phyloP scores from a whole-genome alignment of 1,284 basidiomycete species.

The Cronartium quercuum region DNA sequence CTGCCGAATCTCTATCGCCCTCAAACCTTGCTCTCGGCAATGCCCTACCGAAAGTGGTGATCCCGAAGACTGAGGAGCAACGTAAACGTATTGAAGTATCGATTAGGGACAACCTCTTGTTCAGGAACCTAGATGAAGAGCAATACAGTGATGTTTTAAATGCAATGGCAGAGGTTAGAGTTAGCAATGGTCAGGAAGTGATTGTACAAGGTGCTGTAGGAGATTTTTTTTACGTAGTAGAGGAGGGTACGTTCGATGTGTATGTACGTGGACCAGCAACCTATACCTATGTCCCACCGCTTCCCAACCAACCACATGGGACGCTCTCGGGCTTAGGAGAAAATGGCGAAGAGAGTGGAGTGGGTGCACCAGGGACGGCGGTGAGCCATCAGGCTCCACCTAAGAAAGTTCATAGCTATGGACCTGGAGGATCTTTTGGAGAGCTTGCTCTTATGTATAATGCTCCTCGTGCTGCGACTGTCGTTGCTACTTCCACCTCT shows the following conservation, averaged over 20 bases:
- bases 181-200: slow-evolving; percentile 69
- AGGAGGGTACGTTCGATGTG: slow-evolving; percentile 78
- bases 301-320: slow-evolving; percentile 45
- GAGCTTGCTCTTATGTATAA: slow-evolving; percentile 98
- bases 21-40: slow-evolving; percentile 54
- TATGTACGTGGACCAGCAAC: slow-evolving; percentile 59
- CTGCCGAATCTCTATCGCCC: slow-evolving; percentile 90
- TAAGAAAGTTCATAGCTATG: slow-evolving; percentile 76
- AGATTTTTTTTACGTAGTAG: slow-evolving; percentile 96
- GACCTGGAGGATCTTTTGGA: slow-evolving; percentile 81
- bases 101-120: slow-evolving; percentile 84
- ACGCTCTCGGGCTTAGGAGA: slow-evolving; percentile 32
- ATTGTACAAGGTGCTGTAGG: slow-evolving; percentile 95
- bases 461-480: slow-evolving; percentile 88
- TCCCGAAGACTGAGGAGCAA: slow-evolving; percentile 78
- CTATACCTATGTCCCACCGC: slow-evolving; percentile 55
- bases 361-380: slow-evolving; percentile 6
- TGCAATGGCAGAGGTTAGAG: slow-evolving; percentile 85
- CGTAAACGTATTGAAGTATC: slow-evolving; percentile 76
- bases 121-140: slow-evolving; percentile 92
- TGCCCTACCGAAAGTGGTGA: slow-evolving; percentile 54
- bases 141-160: slow-evolving; percentile 86
- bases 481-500: slow-evolving; percentile 67
- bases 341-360: slow-evolving; percentile 14
- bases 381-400: slow-evolving; percentile 52